Evolutionary conservation across 2,329 filamentous ascomycete species (phyloP), one percentile per base, ranked within the genome.

Genomic region (Diaporthe australafricana): DNA sequence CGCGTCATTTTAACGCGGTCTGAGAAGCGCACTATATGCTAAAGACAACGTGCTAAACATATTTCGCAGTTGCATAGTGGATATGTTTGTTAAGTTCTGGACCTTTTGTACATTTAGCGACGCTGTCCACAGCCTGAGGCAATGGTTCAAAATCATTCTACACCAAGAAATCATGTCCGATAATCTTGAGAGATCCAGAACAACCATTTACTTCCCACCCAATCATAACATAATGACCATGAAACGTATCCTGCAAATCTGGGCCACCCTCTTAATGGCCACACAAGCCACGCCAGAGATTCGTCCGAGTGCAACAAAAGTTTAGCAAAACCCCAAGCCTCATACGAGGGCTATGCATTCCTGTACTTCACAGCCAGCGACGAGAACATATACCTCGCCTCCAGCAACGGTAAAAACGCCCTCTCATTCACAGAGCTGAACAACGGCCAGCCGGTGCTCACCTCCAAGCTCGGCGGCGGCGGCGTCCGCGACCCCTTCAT

Each of bases 401-500:
- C 81, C 27, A 82, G 79, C 73, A 78, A 82, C 16, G 82, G 82
- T 57, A 84, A 84, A 74, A 79, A 84, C 74, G 83, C 83, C 5
- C 74, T 83, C 4, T 77, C 77, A 53, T 84, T 83, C 83, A 77
- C 75, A 48, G 81, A 83, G 68, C 72, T 84, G 68, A 84, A 84
- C 71, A 76, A 76, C 17, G 81, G 80, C 5, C 75, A 82, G 52
- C 80, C 82, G 0, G 77, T 81, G 12, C 75, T 84, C 30, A 78
- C 77, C 3, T 84, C 83, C 1, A 81, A 76, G 0, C 65, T 79
- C 60, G 83, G 83, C 56, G 83, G 82, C 6, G 81, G 76, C 47
- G 83, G 83, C 14, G 73, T 84, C 12, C 78, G 83, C 25, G 83
- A 84, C 70, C 83, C 83, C 6, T 84, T 83, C 72, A 75, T 84